A percentile compares a stretch with the other conserved stretches of the same genome.
Conservation (phyloP, 2,329 filamentous ascomycete genomes). For the Hypoxylon sp. region DNA sequence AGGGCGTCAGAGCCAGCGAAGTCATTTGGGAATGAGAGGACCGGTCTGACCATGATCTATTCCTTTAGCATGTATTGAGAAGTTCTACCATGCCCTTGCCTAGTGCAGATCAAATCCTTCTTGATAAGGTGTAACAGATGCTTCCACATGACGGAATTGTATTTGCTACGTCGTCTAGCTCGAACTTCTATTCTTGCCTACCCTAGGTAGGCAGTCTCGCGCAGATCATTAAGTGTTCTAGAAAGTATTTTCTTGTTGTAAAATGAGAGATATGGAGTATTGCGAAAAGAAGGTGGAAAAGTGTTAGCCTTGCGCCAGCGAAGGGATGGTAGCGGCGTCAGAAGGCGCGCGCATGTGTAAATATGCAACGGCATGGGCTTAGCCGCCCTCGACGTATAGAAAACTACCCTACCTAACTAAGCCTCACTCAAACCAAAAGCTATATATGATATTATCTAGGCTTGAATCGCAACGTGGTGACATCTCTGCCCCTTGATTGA, state of each 20-base stretch:
- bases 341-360: neutral
- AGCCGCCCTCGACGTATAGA: neutral
- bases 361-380: neutral
- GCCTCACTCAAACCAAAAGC: neutral
- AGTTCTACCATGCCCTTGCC: constrained; percentile 3
- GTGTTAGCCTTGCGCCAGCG: neutral
- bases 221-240: neutral
- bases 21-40: neutral
- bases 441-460: neutral
- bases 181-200: neutral
- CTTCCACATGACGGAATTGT: neutral
- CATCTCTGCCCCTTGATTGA: neutral
- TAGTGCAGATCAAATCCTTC: constrained; percentile 10
- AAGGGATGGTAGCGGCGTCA: constrained; percentile 2
- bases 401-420: neutral
- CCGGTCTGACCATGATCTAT: neutral
- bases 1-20: constrained; percentile 1
- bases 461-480: neutral
- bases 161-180: neutral
- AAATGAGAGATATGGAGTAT: neutral
- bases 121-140: neutral
- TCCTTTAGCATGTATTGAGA: neutral
- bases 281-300: neutral
- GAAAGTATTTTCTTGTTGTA: neutral
- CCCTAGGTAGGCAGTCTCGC: neutral